Conservation (phyloP, 2,329 filamentous ascomycete genomes). For the Scytalidium lignicola region DNA sequence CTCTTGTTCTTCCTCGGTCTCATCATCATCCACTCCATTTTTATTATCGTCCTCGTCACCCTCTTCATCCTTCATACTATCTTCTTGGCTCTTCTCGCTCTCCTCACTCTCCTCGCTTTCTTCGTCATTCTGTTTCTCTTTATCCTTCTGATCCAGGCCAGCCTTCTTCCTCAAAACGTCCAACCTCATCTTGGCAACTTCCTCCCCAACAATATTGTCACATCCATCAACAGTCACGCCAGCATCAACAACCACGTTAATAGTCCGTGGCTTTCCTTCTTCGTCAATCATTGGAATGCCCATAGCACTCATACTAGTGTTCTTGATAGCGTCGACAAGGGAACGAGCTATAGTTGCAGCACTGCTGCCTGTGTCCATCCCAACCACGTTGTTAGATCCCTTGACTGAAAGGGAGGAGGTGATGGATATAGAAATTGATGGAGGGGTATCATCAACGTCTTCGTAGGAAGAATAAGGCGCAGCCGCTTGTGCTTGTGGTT, state of each 20-base stretch:
- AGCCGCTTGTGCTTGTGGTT: not conserved
- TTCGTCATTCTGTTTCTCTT: not conserved
- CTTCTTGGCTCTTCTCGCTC: not conserved
- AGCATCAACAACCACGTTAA: conserved; percentile 40
- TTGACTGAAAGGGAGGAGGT: conserved; percentile 41
- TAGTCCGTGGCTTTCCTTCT: conserved; percentile 36
- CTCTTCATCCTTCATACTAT: conserved; percentile 3
- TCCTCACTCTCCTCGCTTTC: not conserved
- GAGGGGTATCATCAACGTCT: conserved; percentile 24
- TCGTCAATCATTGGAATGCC: conserved; percentile 43
- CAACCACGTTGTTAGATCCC: conserved; percentile 43
- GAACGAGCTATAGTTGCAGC: conserved; percentile 38
- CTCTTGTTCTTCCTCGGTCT: conserved; percentile 3
- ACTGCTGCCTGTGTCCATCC: conserved; percentile 32
- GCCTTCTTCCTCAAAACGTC: not conserved
- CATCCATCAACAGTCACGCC: conserved; percentile 39
- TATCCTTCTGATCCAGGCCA: not conserved
- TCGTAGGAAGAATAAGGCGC: conserved; percentile 1
- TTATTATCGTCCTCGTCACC: not conserved
- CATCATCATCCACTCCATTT: conserved; percentile 1
- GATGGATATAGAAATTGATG: conserved; percentile 39
- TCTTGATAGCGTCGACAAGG: conserved; percentile 39
- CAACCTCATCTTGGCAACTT: not conserved
- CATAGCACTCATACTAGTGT: conserved; percentile 33
- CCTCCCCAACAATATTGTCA: conserved; percentile 38